Conservation (phyloP, 345 rosid species). For the Melaleuca quinquenervia region DNA sequence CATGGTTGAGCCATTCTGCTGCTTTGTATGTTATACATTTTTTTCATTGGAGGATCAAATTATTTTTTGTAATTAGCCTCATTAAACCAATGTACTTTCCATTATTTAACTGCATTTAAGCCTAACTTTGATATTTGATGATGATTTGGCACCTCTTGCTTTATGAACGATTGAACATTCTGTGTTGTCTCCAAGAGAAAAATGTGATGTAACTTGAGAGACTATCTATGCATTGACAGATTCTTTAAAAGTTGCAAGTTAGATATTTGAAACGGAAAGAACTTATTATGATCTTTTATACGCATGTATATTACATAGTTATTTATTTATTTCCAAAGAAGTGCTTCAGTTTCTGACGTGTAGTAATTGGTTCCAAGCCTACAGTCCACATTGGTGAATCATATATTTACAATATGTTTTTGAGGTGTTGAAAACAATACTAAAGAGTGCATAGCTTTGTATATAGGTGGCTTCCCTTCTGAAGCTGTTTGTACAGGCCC, state of each 20-base stretch:
- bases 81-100: neutral
- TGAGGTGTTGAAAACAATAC: neutral
- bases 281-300: neutral
- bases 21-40: neutral
- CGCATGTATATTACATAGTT: neutral
- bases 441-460: neutral
- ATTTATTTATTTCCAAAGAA: neutral
- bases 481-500: neutral
- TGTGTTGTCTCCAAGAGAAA: neutral
- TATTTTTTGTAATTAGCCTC: neutral
- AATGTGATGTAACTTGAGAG: neutral
- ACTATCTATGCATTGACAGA: neutral
- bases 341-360: neutral
- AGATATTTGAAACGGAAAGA: neutral
- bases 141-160: neutral
- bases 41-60: neutral
- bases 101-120: neutral
- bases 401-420: neutral
- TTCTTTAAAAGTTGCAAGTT: neutral
- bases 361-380: neutral
- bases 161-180: neutral
- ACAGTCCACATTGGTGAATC: neutral
- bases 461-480: neutral
- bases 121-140: neutral
- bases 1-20: neutral